A percentile compares a stretch with the other conserved stretches of the same genome.
Conservation (phyloP, 2,329 filamentous ascomycete species). For the Dissoconium aciculare region DNA sequence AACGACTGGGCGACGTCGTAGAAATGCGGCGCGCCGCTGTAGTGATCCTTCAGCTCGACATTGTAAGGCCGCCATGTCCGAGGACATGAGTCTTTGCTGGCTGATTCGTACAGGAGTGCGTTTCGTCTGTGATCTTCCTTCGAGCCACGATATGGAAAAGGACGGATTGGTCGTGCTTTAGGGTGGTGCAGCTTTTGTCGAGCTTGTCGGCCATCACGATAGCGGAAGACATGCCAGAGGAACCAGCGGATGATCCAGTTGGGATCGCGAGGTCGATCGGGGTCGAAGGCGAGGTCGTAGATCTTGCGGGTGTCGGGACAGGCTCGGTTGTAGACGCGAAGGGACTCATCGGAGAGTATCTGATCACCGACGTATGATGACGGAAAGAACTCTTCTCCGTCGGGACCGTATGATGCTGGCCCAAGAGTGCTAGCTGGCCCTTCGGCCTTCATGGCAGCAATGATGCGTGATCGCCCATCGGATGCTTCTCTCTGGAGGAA, state of each 20-base stretch:
- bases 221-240: constrained; percentile 35
- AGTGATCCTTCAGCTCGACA: too few relatives aligned
- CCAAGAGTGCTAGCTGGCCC: background rate
- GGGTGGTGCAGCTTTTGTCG: background rate
- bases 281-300: constrained; percentile 27
- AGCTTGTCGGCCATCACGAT: constrained; percentile 25
- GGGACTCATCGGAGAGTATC: constrained; percentile 13
- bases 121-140: too few relatives aligned
- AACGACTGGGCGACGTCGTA: too few relatives aligned
- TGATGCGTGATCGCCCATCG: constrained; percentile 26
- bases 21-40: too few relatives aligned
- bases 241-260: constrained; percentile 36
- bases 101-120: too few relatives aligned
- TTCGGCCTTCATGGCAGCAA: constrained; percentile 16
- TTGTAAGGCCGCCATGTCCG: too few relatives aligned
- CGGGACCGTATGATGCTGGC: background rate
- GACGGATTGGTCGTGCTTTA: too few relatives aligned
- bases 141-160: too few relatives aligned
- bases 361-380: constrained; percentile 7
- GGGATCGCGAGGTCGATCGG: constrained; percentile 23
- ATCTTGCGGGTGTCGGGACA: constrained; percentile 22
- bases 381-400: background rate
- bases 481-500: constrained; percentile 27
- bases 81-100: too few relatives aligned
- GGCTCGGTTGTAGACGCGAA: constrained; percentile 13